Percentiles rank a stretch among this genome's conserved stretches.
Evolutionary conservation across 768 basidiomycete species (phyloP).

Genomic region (Rhodotorula graminis): DNA sequence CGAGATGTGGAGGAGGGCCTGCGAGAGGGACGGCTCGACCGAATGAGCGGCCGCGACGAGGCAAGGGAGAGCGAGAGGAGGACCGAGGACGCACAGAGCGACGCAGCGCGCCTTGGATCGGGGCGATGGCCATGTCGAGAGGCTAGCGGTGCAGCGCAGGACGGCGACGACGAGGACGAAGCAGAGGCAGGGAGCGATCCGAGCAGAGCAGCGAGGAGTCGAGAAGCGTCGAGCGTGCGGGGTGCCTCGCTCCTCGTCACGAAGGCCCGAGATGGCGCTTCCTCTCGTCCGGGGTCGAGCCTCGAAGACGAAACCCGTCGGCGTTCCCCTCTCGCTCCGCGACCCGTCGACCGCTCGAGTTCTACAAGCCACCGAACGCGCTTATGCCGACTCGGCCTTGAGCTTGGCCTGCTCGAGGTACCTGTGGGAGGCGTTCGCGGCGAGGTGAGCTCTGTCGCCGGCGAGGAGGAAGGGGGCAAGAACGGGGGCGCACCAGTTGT

Average conservation of each 20-base stretch:
- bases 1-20: constrained; percentile 14
- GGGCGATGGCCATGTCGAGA: constrained; percentile 19
- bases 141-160: neutral
- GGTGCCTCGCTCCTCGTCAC: neutral
- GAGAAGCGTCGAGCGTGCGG: too few species aligned
- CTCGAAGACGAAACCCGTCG: too few species aligned
- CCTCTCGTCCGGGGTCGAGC: too few species aligned
- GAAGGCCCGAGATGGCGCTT: neutral
- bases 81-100: constrained; percentile 1
- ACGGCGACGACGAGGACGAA: neutral
- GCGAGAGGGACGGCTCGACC: neutral
- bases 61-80: neutral
- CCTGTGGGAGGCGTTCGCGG: neutral
- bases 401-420: constrained; percentile 24
- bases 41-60: neutral
- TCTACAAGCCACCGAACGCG: neutral
- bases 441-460: too few species aligned
- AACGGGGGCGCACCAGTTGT: constrained; percentile 15
- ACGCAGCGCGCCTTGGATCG: constrained; percentile 20
- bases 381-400: constrained; percentile 8
- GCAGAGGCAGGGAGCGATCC: neutral
- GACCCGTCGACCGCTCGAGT: too few species aligned
- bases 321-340: neutral
- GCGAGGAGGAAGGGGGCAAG: too few species aligned
- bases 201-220: neutral